Conservation (phyloP, 768 basidiomycete species). For the Russula sp. region DNA sequence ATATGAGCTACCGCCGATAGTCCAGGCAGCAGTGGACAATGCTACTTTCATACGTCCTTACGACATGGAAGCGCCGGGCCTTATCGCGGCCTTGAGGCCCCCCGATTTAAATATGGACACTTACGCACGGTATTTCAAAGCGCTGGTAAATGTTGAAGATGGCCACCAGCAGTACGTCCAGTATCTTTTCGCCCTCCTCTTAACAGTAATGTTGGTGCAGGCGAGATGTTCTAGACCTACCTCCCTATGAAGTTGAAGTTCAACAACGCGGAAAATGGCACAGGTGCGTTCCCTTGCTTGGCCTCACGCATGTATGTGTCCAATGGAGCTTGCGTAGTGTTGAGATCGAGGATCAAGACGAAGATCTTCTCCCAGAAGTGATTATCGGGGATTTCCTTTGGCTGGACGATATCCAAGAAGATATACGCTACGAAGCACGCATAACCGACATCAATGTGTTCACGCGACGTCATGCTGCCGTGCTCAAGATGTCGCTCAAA, state of each 20-base stretch:
- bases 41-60: background rate
- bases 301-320: background rate
- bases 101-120: slow-evolving; percentile 4
- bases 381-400: slow-evolving; percentile 9
- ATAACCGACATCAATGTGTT: background rate
- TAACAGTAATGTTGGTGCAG: slow-evolving; percentile 31
- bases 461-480: slow-evolving; percentile 22
- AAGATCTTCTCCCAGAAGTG: slow-evolving; percentile 19
- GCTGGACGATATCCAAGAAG: slow-evolving; percentile 11
- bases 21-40: slow-evolving; percentile 1
- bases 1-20: slow-evolving; percentile 6
- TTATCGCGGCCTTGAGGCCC: background rate
- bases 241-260: background rate
- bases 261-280: background rate
- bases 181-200: background rate
- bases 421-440: slow-evolving; percentile 12
- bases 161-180: slow-evolving; percentile 48
- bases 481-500: slow-evolving; percentile 43
- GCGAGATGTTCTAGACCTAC: slow-evolving; percentile 2
- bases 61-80: background rate
- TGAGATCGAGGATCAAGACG: slow-evolving; percentile 14
- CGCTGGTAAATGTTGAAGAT: slow-evolving; percentile 22
- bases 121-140: slow-evolving; percentile 8
- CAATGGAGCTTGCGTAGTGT: background rate
- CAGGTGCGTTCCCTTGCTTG: background rate